phyloP scores from a whole-genome alignment of 2,329 filamentous ascomycete species.

The Pseudogymnoascus sp. region DNA sequence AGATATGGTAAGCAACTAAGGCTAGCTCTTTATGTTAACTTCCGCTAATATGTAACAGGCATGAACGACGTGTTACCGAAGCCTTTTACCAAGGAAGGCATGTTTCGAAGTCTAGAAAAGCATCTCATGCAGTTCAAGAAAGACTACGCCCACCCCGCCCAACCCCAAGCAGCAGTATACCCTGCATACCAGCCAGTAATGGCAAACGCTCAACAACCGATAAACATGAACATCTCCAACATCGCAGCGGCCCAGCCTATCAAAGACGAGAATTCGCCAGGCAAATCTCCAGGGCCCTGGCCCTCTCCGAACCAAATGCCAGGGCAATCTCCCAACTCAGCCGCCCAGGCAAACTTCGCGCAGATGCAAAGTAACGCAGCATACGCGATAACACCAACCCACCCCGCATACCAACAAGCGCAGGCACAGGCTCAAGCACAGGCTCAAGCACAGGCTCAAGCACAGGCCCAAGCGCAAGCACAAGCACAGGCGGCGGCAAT shows the following conservation, averaged over 20 bases:
- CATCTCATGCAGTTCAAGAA: conserved; percentile 80
- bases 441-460: too few relatives aligned
- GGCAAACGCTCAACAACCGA: conserved; percentile 18
- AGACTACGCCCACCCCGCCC: conserved; percentile 28
- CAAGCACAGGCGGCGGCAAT: not conserved
- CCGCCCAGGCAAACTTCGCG: conserved; percentile 19
- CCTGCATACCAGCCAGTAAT: conserved; percentile 12
- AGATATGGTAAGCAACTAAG: conserved; percentile 63
- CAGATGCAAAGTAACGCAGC: conserved; percentile 23
- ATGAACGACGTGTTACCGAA: conserved; percentile 98
- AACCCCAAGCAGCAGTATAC: conserved; percentile 19
- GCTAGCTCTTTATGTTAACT: not conserved
- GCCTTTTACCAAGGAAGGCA: conserved; percentile 84
- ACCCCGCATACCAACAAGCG: conserved; percentile 14
- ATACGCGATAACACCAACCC: conserved; percentile 25
- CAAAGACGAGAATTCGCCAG: conserved; percentile 27
- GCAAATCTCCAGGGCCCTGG: conserved; percentile 28
- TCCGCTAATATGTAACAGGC: conserved; percentile 42
- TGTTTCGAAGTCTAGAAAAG: conserved; percentile 78
- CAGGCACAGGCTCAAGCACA: conserved; percentile 8
- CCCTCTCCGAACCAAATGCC: conserved; percentile 26
- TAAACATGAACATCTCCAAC: conserved; percentile 25
- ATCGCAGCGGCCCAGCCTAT: conserved; percentile 22
- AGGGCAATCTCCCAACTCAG: conserved; percentile 22
- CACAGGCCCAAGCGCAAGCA: conserved; percentile 8